Percentiles rank a stretch among this genome's conserved stretches.
Evolutionary conservation across 2,329 filamentous ascomycete genomes (phyloP).

Genomic region (Apiospora pterosperma): DNA sequence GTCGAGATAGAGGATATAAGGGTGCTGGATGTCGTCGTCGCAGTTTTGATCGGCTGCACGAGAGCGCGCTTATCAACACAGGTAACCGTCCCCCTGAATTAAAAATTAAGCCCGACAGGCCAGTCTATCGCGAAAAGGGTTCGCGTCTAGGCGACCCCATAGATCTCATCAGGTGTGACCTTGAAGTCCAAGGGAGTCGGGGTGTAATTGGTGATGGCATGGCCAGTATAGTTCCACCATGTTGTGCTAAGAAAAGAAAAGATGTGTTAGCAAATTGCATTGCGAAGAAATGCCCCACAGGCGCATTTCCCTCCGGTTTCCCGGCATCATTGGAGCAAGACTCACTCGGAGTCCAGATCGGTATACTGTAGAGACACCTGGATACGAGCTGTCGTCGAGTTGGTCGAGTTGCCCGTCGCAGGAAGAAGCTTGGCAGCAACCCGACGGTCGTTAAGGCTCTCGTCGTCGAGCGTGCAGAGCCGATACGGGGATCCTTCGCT

Average conservation of each 20-base stretch:
- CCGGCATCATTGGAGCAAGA: background rate
- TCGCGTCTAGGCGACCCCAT: slow-evolving; percentile 19
- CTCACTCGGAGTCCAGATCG: slow-evolving; percentile 22
- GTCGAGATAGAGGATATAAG: background rate
- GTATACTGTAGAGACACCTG: slow-evolving; percentile 28
- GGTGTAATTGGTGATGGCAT: slow-evolving; percentile 22
- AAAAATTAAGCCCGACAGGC: background rate
- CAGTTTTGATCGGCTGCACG: background rate
- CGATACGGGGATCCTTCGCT: slow-evolving; percentile 24
- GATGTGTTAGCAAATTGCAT: slow-evolving; percentile 10
- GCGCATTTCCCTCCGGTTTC: background rate
- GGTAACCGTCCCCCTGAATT: background rate
- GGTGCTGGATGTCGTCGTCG: background rate
- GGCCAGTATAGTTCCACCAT: slow-evolving; percentile 31
- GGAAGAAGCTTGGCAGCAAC: slow-evolving; percentile 28
- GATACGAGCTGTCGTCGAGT: slow-evolving; percentile 17
- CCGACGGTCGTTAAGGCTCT: slow-evolving; percentile 16
- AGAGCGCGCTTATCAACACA: background rate
- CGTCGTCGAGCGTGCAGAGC: slow-evolving; percentile 20
- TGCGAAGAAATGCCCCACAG: background rate
- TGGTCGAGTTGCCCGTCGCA: slow-evolving; percentile 12
- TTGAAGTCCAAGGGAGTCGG: slow-evolving; percentile 23
- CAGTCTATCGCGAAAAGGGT: background rate
- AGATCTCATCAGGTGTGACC: slow-evolving; percentile 24
- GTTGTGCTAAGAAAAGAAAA: slow-evolving; percentile 14